phyloP scores from a whole-genome alignment of 495 filamentous ascomycete genomes.

The Chaetomium cochliodes region DNA sequence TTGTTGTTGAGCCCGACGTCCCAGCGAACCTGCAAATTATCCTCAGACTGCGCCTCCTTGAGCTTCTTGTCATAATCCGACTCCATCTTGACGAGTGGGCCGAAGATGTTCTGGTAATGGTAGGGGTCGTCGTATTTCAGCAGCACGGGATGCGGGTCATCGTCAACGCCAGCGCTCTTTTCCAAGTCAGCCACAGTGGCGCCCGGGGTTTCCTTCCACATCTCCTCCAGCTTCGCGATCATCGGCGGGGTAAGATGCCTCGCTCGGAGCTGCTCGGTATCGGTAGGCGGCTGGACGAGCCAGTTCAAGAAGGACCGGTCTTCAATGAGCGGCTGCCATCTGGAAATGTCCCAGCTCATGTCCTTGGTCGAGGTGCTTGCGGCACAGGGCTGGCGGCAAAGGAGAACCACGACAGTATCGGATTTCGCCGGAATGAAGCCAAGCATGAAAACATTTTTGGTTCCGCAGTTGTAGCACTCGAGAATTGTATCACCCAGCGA shows the following conservation, averaged over 20 bases:
- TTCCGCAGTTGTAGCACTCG: conserved; percentile 99
- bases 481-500: conserved; percentile 96
- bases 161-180: conserved; percentile 88
- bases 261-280: conserved; percentile 93
- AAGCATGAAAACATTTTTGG: conserved; percentile 98
- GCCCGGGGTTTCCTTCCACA: conserved; percentile 95
- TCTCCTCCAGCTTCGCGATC: conserved; percentile 95
- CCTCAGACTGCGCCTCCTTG: conserved; percentile 97
- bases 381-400: conserved; percentile 95
- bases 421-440: conserved; percentile 99
- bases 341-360: conserved; percentile 99
- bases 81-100: conserved; percentile 97
- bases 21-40: conserved; percentile 91
- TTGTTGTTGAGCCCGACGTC: conserved; percentile 97
- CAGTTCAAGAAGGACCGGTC: conserved; percentile 93
- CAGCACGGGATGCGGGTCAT: conserved; percentile 90
- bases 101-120: conserved; percentile 99
- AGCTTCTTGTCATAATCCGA: conserved; percentile 99
- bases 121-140: conserved; percentile 96
- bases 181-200: conserved; percentile 92
- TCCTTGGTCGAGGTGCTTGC: conserved; percentile 96
- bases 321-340: conserved; percentile 97
- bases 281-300: conserved; percentile 86
- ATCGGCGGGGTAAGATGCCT: conserved; percentile 91
- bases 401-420: conserved; percentile 93